Evolutionary conservation across 495 filamentous ascomycete species (phyloP), one percentile per base, ranked within the genome.

Genomic region (Coniosporium apollinis): DNA sequence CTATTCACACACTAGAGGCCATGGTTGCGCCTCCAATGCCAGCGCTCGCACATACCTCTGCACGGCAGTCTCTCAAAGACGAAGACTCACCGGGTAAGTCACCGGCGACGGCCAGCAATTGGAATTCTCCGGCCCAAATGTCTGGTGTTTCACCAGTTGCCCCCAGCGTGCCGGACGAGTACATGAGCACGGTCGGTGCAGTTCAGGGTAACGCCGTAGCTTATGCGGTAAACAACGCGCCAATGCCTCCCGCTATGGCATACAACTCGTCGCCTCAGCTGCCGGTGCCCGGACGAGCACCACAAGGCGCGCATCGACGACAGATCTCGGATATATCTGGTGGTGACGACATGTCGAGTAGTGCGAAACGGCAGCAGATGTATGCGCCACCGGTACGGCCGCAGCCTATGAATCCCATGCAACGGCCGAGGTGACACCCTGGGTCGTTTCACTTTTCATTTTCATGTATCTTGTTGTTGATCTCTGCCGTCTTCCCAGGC

Each of bases 61-160:
- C 64, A 26, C 58, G 57, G 6, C 72, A 70, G 22, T 73, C 73
- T 2, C 56, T 86, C 40, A 92, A 91, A 49, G 80, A 85, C 42
- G 82, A 87, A 43, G 73, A 76, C 31, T 84, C 83, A 17, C 82
- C 83, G 5, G 77, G 74, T 0, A 77, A 54, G 60, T 47, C 65
- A 47, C 46, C 57, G 38, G 60, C 29, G 56, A 57, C 46, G 55
- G 59, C 36, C 51, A 63, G 38, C 55, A 64, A 47, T 58, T 72
- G 42, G 67, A 58, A 59, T 55, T 67, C 66, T 49, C 47, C 64
- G 43, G 39, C 55, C 47, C 38, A 56, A 48, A 14, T 48, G 2
- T 39, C 57, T 11, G 54, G 54, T 44, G 52, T 65, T 45, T 47
- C 52, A 46, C 37, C 55, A 19, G 48, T 51, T 1, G 48, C 40